Base-by-base conservation (phyloP, 208 protist genomes). In the Trypanosoma platydactyli region DNA sequence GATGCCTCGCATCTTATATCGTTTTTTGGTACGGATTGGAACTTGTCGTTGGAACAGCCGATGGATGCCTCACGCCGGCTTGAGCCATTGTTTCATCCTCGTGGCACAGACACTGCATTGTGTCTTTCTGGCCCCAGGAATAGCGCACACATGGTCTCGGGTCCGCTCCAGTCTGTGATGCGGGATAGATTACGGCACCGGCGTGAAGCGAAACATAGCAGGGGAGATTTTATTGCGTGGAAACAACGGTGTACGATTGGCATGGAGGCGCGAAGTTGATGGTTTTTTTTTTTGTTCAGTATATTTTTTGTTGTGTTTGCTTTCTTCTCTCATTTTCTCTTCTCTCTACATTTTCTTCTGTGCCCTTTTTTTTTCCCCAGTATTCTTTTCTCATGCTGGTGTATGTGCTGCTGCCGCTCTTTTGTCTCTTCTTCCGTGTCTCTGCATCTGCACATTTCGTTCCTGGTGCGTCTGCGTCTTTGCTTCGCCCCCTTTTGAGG, bases 51-150 rank as follows among this genome's bases (percentile, higher is more conserved):
- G 42, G 30, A 33, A 18, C 22, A 64, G 29, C 29, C 52, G 42
- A 22, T 42, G n/a, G 59, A 54, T 30, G 45, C 45, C 3, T 51
- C 59, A 22, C 46, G 22, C 2, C 41, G 59, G 16, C 45, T 64
- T 52, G 45, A 64, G 16, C 24, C 22, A 11, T 64, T 25, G 29
- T 27, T 45, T 35, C 20, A 12, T 48, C 44, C 3, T 5, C 44
- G 12, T 12, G 44, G 4, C 4, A 4, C 44, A 24, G 18, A 48
- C n/a, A 12, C 44, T 48, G 18, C n/a, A 12, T 12, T 6, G 44
- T 12, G 6, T n/a, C 6, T 48, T 48, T 5, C 9, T 9, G 33
- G 33, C 9, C 33, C 1, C 30, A 25, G 15, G n/a, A 25, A 20
- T 38, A 30, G 1, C 11, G 16, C 27, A 25, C 41, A 51, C 30